Evolutionary conservation across 331 rosid species (phyloP), one percentile per base, ranked within the genome.

Genomic region (Cydonia oblonga): DNA sequence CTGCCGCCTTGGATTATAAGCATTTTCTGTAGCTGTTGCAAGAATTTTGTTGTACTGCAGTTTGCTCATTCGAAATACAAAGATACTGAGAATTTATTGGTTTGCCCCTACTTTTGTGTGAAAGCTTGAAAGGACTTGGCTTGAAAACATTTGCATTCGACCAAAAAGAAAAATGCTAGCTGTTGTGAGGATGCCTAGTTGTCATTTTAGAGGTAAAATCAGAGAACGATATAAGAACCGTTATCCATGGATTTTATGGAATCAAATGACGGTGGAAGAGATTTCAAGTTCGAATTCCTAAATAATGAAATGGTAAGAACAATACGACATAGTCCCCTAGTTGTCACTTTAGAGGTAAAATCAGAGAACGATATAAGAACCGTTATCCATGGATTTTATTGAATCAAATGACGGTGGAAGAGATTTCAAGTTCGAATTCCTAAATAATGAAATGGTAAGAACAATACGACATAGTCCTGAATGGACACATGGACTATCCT

Each of bases 1-100:
- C 20, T 93, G 97, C 65, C 92, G 90, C 32, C 86, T 91, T 46
- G 98, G 97, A 79, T 72, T 87, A n/a, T 79, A 75, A 49, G 54
- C 20, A 2, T 16, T 49, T 16, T 16, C 54, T 49, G 54, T 6
- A 2, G 9, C 53, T 33, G 22, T 66, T 26, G 65, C 33, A 26
- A 60, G 15, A 6, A 1, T 67, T 56, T 53, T 38, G 18, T 56
- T n/a, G 20, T 19, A 26, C 25, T 11, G 44, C 23, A 35, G 40
- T 71, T 16, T 38, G 14, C 53, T 54, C 22, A 22, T 54, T 70
- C 19, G 0, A 22, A 70, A 69, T 53, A 30, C 30, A 53, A 29
- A 69, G 25, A 3, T 53, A 53, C 5, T n/a, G 59, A 1, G 6
- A 53, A n/a, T 53, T 53, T 52, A 52, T 49, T 49, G 54, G 19